Conservation (phyloP, 768 basidiomycete species). For the Kwoniella shandongensis region DNA sequence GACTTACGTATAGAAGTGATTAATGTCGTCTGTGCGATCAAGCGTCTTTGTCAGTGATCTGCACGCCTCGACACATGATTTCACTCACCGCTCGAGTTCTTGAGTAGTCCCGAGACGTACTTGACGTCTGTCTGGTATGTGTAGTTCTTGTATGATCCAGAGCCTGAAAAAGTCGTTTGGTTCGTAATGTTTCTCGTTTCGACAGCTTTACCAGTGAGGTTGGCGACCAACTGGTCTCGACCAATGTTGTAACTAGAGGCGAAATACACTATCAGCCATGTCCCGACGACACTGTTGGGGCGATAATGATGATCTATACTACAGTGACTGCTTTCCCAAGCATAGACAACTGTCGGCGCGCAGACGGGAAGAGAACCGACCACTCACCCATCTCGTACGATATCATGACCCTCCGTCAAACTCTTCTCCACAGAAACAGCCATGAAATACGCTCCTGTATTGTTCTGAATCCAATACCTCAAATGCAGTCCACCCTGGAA, state of each 20-base stretch:
- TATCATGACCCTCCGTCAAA: slow-evolving; percentile 64
- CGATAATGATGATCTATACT: too few species aligned
- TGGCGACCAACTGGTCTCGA: slow-evolving; percentile 82
- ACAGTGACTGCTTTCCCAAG: too few species aligned
- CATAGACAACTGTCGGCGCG: too few species aligned
- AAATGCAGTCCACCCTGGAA: slow-evolving; percentile 83
- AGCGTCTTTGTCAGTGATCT: slow-evolving; percentile 52
- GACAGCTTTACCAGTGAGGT: slow-evolving; percentile 60
- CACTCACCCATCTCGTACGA: slow-evolving; percentile 66
- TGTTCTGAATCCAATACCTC: slow-evolving; percentile 84
- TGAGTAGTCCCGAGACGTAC: slow-evolving; percentile 70
- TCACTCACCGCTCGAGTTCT: slow-evolving; percentile 63
- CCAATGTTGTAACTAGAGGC: slow-evolving; percentile 66
- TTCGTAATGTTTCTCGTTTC: slow-evolving; percentile 58
- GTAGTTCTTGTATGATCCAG: slow-evolving; percentile 65
- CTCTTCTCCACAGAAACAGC: slow-evolving; percentile 44
- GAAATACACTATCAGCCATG: not conserved
- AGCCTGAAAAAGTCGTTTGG: slow-evolving; percentile 63
- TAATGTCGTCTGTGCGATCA: slow-evolving; percentile 44
- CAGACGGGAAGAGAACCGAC: too few species aligned
- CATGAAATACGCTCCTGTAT: slow-evolving; percentile 48
- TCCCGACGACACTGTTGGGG: not conserved
- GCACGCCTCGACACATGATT: slow-evolving; percentile 61
- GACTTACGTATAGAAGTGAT: slow-evolving; percentile 50
- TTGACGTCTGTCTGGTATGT: slow-evolving; percentile 69